These are phyloP conservation scores for Biscutella auriculata DNA, from an alignment of 441 rosid genomes.

Conservation along the genomic window DNA sequence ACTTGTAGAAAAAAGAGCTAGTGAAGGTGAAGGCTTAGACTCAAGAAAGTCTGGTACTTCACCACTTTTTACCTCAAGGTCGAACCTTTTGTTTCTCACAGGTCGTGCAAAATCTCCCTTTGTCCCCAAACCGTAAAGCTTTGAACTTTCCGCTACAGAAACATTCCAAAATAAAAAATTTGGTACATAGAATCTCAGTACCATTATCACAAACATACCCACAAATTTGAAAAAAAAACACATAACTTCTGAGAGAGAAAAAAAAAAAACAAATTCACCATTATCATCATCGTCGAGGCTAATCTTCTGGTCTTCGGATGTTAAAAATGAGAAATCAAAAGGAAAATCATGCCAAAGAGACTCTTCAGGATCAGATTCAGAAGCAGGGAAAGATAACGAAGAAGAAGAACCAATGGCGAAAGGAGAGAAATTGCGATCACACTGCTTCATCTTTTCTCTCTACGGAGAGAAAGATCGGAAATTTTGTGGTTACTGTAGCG, in stretches of 20 bases:
- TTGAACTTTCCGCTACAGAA: conserved; percentile 2
- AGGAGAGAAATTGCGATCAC: conserved; percentile 22
- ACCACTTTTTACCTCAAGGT: too few relatives aligned
- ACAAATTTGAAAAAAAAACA: neutral
- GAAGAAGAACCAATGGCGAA: conserved; percentile 6
- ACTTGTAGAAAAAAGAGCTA: neutral
- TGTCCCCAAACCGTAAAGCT: neutral
- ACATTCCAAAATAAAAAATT: too few relatives aligned
- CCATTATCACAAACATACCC: neutral
- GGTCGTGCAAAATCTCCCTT: neutral
- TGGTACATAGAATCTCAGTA: too few relatives aligned
- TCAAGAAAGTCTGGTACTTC: neutral
- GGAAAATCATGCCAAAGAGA: conserved; percentile 11
- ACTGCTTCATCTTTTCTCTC: conserved; percentile 18
- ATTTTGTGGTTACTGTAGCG: neutral
- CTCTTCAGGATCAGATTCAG: conserved; percentile 16
- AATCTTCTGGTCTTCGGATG: conserved; percentile 12
- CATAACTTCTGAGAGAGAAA: neutral
- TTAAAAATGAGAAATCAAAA: conserved; percentile 16
- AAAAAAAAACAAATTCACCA: neutral
- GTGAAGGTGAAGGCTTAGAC: neutral
- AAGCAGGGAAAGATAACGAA: neutral
- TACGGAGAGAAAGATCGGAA: neutral
- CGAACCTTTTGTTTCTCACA: too few relatives aligned
- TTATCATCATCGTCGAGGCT: neutral